phyloP scores from a whole-genome alignment of 169 alveolate species.

The Cryptosporidium baileyi region DNA sequence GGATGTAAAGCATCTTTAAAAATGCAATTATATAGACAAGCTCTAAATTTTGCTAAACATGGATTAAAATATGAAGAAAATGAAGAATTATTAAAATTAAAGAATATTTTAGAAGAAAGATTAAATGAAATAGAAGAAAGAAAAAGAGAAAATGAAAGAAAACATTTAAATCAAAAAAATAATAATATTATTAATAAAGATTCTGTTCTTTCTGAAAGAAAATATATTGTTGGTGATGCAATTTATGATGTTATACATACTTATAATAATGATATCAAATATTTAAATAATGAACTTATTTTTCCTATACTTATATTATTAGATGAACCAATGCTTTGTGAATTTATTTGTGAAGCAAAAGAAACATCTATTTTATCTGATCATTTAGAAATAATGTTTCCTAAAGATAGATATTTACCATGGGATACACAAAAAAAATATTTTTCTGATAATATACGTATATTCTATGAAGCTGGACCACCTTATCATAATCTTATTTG shows the following conservation, averaged over 20 bases:
- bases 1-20: conserved; percentile 60
- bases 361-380: conserved; percentile 25
- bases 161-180: background rate
- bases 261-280: conserved; percentile 37
- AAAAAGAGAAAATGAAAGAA: background rate
- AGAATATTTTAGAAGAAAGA: background rate
- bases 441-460: conserved; percentile 4
- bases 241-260: conserved; percentile 60
- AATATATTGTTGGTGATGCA: conserved; percentile 9
- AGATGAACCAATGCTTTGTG: conserved; percentile 66
- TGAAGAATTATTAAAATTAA: conserved; percentile 1
- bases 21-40: conserved; percentile 48
- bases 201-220: background rate
- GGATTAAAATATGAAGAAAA: conserved; percentile 42
- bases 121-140: conserved; percentile 14
- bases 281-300: background rate
- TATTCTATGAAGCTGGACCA: conserved; percentile 58
- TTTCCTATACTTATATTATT: conserved; percentile 41
- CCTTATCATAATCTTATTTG: conserved; percentile 33
- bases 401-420: conserved; percentile 16
- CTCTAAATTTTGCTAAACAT: conserved; percentile 38
- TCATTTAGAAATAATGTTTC: conserved; percentile 60
- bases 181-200: background rate
- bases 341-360: conserved; percentile 53
- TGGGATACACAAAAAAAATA: conserved; percentile 42